phyloP scores from a whole-genome alignment of 129 eudicot species.

The Centaurea solstitialis region DNA sequence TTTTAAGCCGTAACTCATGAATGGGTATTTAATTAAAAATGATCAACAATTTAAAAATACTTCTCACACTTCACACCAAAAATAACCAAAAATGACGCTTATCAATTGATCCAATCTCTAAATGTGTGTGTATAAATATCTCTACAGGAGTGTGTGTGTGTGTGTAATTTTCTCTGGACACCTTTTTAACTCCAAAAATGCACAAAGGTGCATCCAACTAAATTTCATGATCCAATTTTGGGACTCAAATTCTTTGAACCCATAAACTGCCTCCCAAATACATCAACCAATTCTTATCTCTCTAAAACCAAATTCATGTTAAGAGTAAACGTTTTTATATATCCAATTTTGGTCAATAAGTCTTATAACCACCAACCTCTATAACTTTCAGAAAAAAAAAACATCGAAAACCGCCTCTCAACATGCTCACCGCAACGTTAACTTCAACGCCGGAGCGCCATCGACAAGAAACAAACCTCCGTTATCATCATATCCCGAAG shows the following conservation, averaged over 20 bases:
- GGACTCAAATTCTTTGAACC: neutral
- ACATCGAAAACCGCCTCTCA: neutral
- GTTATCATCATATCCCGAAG: constrained; percentile 17
- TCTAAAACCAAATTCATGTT: neutral
- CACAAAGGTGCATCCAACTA: neutral
- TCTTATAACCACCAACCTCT: constrained; percentile 5
- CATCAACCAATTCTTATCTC: constrained; percentile 10
- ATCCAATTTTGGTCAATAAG: constrained; percentile 23
- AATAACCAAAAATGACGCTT: no score
- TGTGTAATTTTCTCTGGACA: no score
- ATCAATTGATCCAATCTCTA: no score
- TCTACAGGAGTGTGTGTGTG: no score
- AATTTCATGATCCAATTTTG: neutral
- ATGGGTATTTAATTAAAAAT: no score
- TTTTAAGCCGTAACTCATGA: no score
- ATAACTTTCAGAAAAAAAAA: constrained; percentile 15
- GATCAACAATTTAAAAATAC: no score
- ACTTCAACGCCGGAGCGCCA: constrained; percentile 24
- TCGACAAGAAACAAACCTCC: constrained; percentile 25
- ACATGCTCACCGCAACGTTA: constrained; percentile 15
- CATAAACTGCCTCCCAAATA: neutral
- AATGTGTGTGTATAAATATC: no score
- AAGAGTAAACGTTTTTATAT: constrained; percentile 14
- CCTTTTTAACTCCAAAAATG: neutral
- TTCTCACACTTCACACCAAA: no score